Base-by-base conservation (phyloP, 2,329 filamentous ascomycete species). In the Pleurostoma richardsiae region DNA sequence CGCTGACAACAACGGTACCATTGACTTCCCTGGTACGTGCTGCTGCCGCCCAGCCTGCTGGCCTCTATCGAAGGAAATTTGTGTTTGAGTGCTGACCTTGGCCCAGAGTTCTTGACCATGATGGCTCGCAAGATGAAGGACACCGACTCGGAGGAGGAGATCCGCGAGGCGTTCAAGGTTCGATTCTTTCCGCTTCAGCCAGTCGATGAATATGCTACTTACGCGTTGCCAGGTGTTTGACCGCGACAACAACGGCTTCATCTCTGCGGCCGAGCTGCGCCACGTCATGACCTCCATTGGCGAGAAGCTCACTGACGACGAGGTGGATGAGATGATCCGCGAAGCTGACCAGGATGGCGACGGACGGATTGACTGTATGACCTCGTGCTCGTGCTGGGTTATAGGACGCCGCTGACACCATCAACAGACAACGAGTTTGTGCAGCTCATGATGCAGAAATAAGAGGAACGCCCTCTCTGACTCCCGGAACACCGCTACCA, bases 111-210 rank as follows among this genome's bases (percentile, higher is more conserved):
- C 71, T 76, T 94, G 52, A 94, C 88, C 54, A 94, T 94, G 88
- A 94, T 94, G 88, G 88, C 88, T 50, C 83, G 88, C 63, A 94
- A 94, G 76, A 94, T 94, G 88, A 92, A 92, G 78, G 88, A 92
- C 62, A 94, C 88, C 57, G 88, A 94, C 65, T 92, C 88, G 42
- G 88, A 94, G 71, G 88, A 94, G 72, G 88, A 94, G 68, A 94
- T 94, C 59, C 83, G 88, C 60, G 88, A 92, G 69, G 88, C 88
- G 10, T 92, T 92, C 81, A 91, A 91, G 79, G 86, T 88, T 46
- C 40, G 65, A 51, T 19, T 19, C 40, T 30, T 30, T 6, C 10
- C 28, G 19, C 28, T 6, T 26, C 30, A 5, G 27, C 5, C 29
- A 36, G 3, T 6, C 7, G 26, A 31, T 7, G 29, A 28, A 51